Percentiles rank a stretch among this genome's conserved stretches.
These are phyloP conservation scores for Friedmanniomyces endolithicus DNA, from an alignment of 495 filamentous ascomycete species.

Conservation along the genomic window DNA sequence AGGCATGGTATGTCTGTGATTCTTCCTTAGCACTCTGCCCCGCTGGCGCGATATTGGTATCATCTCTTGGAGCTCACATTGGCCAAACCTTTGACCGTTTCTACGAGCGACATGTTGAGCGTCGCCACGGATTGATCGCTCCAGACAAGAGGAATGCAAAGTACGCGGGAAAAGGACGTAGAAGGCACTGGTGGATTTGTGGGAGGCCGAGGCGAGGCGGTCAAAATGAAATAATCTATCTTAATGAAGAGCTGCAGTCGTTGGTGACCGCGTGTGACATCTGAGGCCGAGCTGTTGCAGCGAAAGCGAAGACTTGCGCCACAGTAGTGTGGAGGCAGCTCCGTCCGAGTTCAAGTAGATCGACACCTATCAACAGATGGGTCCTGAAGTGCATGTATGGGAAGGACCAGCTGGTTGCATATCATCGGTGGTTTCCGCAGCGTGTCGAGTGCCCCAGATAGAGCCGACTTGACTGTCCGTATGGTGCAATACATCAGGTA, in stretches of 20 bases:
- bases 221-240: too few species aligned
- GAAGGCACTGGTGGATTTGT: neutral
- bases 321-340: neutral
- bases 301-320: neutral
- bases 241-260: neutral
- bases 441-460: too few species aligned
- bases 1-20: slow-evolving; percentile 21
- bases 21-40: neutral
- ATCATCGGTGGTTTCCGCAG: too few species aligned
- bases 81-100: slow-evolving; percentile 9
- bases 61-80: neutral
- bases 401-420: too few species aligned
- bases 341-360: neutral
- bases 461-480: too few species aligned
- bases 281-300: neutral
- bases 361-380: neutral
- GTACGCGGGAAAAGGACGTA: neutral
- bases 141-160: neutral
- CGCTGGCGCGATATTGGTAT: neutral
- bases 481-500: too few species aligned
- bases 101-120: slow-evolving; percentile 6
- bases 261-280: neutral
- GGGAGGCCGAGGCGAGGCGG: neutral
- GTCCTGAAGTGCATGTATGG: too few species aligned
- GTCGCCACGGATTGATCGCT: neutral